Evolutionary conservation across 2,329 filamentous ascomycete species (phyloP), one percentile per base, ranked within the genome.

Genomic region (Ascomycota sp.): DNA sequence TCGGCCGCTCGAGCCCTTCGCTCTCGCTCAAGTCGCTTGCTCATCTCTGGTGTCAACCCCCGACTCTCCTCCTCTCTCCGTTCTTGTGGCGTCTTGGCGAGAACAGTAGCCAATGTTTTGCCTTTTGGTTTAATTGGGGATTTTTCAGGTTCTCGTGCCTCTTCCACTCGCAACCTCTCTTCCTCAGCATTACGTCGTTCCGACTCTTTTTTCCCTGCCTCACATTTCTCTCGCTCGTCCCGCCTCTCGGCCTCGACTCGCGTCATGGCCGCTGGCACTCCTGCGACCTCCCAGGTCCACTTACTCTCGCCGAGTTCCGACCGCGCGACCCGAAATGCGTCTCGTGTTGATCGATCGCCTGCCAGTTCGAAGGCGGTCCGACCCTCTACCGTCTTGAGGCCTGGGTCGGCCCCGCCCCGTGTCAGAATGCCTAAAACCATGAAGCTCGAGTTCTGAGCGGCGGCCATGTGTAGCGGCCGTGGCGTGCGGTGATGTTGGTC

Each of bases 1-100:
- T 95, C 89, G 0, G 85, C 86, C 7, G 89, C 89, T 42, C 86
- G 70, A 4, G 89, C 89, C 44, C 86, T 75, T 41, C 83, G 63
- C 55, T 98, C 89, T 40, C 89, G 63, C 50, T 95, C 89, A 31
- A 95, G 52, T 47, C 68, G 71, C 66, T 74, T 69, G 47, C 73
- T 69, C 69, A 89, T 85, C 55, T 95, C 86, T 0, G 81, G 74
- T 25, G 80, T 91, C 56, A 95, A 60, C 0, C 86, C 85, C 37
- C 81, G 69, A 29, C 67, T 66, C 50, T 94, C 83, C 45, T 91
- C 82, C 45, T 86, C 78, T 37, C 83, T 66, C 45, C 67, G 71
- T 48, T 94, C 81, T 42, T 83, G 70, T 0, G 75, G 75, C 12
- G 78, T 78, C 60, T 83, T 85, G 38, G 65, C 63, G 20, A 68